Conservation (phyloP, 1,284 basidiomycete species). For the Naganishia sp. region DNA sequence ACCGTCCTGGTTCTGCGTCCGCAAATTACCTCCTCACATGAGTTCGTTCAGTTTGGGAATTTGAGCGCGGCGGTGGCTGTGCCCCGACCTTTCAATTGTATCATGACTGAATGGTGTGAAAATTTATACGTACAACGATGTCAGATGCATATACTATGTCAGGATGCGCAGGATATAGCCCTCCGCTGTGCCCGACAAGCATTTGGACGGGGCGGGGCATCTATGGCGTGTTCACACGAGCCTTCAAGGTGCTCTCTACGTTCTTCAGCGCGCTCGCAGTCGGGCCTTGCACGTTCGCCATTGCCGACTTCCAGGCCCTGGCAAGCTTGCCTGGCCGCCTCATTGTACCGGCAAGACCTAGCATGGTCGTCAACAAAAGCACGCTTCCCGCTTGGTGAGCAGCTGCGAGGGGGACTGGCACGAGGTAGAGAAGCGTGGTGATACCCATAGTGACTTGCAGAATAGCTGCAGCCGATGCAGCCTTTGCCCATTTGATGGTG, state of each 20-base stretch:
- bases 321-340: slow-evolving; percentile 71
- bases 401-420: slow-evolving; percentile 88
- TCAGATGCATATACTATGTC: too few relatives aligned
- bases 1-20: too few relatives aligned
- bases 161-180: too few relatives aligned
- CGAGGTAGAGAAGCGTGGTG: slow-evolving; percentile 87
- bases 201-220: neutral
- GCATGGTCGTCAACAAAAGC: slow-evolving; percentile 77
- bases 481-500: slow-evolving; percentile 64
- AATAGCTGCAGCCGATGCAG: slow-evolving; percentile 78
- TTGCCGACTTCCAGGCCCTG: slow-evolving; percentile 39
- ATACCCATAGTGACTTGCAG: slow-evolving; percentile 88
- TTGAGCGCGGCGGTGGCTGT: too few relatives aligned
- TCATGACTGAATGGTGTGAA: too few relatives aligned
- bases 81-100: too few relatives aligned
- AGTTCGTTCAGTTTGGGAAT: too few relatives aligned
- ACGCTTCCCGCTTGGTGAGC: slow-evolving; percentile 95
- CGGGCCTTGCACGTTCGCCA: slow-evolving; percentile 5
- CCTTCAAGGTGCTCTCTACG: slow-evolving; percentile 28
- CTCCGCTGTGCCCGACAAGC: too few relatives aligned
- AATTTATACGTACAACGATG: neutral
- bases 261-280: slow-evolving; percentile 21
- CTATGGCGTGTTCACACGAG: slow-evolving; percentile 31
- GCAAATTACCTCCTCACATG: too few relatives aligned
- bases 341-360: slow-evolving; percentile 73